Evolutionary conservation across 306 rosid genomes (phyloP), one percentile per base, ranked within the genome.

Genomic region (Biancaea sappan): DNA sequence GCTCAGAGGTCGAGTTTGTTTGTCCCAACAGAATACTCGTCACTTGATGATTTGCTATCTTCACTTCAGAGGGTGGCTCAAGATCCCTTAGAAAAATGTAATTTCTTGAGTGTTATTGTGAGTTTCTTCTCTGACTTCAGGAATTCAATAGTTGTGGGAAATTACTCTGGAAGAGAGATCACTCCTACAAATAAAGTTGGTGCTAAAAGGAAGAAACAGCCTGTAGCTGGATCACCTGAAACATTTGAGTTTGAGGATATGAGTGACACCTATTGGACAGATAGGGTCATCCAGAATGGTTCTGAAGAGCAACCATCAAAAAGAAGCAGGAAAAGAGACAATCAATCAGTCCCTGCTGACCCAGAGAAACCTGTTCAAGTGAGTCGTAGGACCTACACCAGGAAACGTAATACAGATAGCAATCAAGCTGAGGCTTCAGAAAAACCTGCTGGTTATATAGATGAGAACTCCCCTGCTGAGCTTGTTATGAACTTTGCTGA

Each of bases 251-350:
- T 94, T 77, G 97, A 94, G 74, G 98, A 91, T 77, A 91, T 90
- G 98, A 92, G 85, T 56, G 97, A 94, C 79, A 88, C 95, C 35
- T 94, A 94, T 53, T 90, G 98, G 98, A 94, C 96, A 7, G 97
- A 94, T 80, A 91, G 90, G 81, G 96, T 94, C 67, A 83, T 94
- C 64, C 90, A 90, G 73, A 94, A 90, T 84, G 97, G 94, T 24
- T 71, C 82, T 50, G 98, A 94, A 81, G 97, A 82, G 80, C 90
- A 86, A 79, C 78, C 86, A 37, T 26, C 85, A 15, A 90, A 82
- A 77, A 87, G 43, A 83, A 69, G 35, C 71, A 88, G 77, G 76
- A 94, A 85, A 79, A 79, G 76, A 52, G 91, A 87, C 58, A 32
- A 75, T 71, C 89, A 86, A 80, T 67, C n/a, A 34, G 82, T 79